These are phyloP conservation scores for Thalassiosira pacifica DNA, from an alignment of 352 stramenopile species.

Conservation along the genomic window DNA sequence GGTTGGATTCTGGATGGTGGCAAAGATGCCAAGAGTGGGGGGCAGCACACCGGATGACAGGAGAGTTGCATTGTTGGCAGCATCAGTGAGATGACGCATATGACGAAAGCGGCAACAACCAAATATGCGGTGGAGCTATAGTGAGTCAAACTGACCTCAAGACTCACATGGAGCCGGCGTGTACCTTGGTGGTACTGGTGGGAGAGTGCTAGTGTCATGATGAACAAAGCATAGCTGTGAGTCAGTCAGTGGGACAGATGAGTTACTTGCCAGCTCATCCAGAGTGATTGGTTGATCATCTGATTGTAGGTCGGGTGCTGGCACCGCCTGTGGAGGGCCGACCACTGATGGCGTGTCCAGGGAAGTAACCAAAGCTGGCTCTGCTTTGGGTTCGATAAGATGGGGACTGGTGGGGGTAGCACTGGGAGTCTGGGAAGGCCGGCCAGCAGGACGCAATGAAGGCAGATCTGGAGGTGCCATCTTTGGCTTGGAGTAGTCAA, in stretches of 20 bases:
- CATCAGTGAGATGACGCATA: not conserved
- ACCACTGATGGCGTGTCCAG: not conserved
- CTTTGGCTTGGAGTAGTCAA: not conserved
- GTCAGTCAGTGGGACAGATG: not conserved
- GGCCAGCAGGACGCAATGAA: not conserved
- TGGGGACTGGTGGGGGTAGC: no score
- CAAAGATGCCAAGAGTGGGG: constrained; percentile 1
- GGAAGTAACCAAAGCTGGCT: not conserved
- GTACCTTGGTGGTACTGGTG: not conserved
- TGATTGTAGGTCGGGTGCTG: not conserved
- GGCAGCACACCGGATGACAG: not conserved
- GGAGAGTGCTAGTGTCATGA: not conserved
- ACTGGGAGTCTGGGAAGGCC: not conserved
- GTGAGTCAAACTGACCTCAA: not conserved
- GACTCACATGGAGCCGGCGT: not conserved
- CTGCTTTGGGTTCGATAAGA: not conserved
- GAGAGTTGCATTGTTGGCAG: not conserved
- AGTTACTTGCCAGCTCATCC: not conserved
- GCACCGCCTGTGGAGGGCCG: no score
- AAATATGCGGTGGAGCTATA: not conserved
- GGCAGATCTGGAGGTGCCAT: not conserved
- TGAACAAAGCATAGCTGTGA: not conserved
- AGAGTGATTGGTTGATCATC: not conserved
- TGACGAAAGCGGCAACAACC: not conserved
- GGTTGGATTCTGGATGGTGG: constrained; percentile 19